Evolutionary conservation across 768 basidiomycete genomes (phyloP).

Genomic region (Naganishia randhawae): DNA sequence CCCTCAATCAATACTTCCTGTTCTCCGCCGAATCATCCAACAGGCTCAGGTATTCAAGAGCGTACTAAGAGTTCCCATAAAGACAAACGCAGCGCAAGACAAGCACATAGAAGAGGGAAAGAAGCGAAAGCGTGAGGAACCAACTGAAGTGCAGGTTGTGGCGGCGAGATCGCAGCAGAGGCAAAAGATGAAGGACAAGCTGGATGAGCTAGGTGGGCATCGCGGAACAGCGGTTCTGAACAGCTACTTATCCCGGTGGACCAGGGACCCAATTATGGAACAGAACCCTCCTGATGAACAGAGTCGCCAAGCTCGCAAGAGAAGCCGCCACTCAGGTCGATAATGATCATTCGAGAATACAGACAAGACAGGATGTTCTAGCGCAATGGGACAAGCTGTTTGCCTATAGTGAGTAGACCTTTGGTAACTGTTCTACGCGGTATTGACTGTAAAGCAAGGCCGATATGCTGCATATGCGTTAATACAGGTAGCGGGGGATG

Average conservation of each 20-base stretch:
- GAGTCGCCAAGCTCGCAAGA: conserved; percentile 15
- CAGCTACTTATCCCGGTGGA: not conserved
- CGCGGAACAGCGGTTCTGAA: not conserved
- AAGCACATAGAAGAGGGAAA: not conserved
- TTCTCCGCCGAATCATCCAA: conserved; percentile 4
- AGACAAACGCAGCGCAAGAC: not conserved
- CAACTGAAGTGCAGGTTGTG: not conserved
- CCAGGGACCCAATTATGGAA: conserved; percentile 17
- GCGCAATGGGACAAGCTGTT: conserved; percentile 14
- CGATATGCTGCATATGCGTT: conserved; percentile 14
- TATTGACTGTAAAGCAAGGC: not conserved
- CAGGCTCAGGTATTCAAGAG: not conserved
- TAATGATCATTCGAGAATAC: conserved; percentile 7
- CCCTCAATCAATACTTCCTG: conserved; percentile 10
- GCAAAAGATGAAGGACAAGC: conserved; percentile 17
- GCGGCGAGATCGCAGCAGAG: conserved; percentile 4
- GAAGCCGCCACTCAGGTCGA: not conserved
- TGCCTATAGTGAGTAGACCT: not conserved
- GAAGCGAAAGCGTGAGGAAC: conserved; percentile 10
- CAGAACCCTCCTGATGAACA: conserved; percentile 2
- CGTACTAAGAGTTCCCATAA: not conserved
- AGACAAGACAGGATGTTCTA: conserved; percentile 2
- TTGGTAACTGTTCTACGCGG: not conserved
- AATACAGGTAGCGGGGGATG: conserved; percentile 3
- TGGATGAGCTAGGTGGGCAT: conserved; percentile 8